Conservation (phyloP, 192 early-diverging fungal genomes). For the Spinellus fusiger region DNA sequence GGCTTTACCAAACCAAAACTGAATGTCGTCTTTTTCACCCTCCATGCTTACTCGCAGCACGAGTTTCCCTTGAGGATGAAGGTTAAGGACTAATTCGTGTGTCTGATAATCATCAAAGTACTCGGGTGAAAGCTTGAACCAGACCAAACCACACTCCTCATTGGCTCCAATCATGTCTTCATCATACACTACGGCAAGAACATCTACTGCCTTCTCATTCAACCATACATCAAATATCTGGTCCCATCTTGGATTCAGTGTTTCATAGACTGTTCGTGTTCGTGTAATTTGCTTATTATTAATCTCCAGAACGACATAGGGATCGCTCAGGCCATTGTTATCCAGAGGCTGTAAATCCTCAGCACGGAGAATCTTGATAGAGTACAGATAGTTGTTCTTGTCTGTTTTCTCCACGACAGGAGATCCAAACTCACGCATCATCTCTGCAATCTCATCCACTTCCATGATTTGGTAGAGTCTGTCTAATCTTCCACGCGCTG, state of each 20-base stretch:
- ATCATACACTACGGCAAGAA: slow-evolving; percentile 43
- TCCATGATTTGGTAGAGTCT: slow-evolving; percentile 51
- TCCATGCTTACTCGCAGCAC: slow-evolving; percentile 69
- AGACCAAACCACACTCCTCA: slow-evolving; percentile 53
- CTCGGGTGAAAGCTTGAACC: slow-evolving; percentile 50
- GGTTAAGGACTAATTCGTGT: slow-evolving; percentile 59
- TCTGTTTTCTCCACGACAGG: slow-evolving; percentile 20
- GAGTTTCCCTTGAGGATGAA: slow-evolving; percentile 64
- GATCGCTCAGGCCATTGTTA: slow-evolving; percentile 51
- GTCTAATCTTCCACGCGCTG: slow-evolving; percentile 42
- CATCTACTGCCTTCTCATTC: slow-evolving; percentile 33
- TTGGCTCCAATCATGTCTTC: slow-evolving; percentile 46
- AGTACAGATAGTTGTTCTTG: slow-evolving; percentile 46
- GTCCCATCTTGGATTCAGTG: slow-evolving; percentile 75
- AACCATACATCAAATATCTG: slow-evolving; percentile 64
- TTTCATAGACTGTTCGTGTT: slow-evolving; percentile 56
- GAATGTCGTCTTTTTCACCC: slow-evolving; percentile 69
- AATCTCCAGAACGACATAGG: slow-evolving; percentile 60
- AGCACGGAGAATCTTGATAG: slow-evolving; percentile 63
- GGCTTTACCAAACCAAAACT: slow-evolving; percentile 77
- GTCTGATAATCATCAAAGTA: slow-evolving; percentile 56
- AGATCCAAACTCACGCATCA: slow-evolving; percentile 30
- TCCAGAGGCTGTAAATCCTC: slow-evolving; percentile 57
- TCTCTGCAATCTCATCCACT: slow-evolving; percentile 43
- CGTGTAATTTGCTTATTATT: slow-evolving; percentile 36